Evolutionary conservation across 345 rosid genomes (phyloP).

Genomic region (Camelina sativa): DNA sequence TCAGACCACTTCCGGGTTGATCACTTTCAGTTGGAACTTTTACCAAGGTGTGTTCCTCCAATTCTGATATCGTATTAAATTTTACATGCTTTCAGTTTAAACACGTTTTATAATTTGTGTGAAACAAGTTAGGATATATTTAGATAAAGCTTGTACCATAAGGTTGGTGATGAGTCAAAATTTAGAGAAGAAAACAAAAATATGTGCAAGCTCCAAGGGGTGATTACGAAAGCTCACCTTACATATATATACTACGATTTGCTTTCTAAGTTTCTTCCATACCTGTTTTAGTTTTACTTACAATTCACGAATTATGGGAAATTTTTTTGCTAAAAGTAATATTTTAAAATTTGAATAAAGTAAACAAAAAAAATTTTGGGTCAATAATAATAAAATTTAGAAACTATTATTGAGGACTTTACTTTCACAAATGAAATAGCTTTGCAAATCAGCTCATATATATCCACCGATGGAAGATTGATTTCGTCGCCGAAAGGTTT

Average conservation of each 20-base stretch:
- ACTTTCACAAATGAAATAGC: background rate
- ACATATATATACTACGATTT: slow-evolving; percentile 18
- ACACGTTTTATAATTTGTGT: background rate
- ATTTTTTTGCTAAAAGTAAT: slow-evolving; percentile 10
- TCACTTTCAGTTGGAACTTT: too few relatives aligned
- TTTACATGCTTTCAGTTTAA: too few relatives aligned
- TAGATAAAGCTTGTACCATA: slow-evolving; percentile 6
- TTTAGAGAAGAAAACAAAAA: slow-evolving; percentile 18
- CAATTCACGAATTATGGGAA: slow-evolving; percentile 30
- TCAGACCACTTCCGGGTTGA: too few relatives aligned
- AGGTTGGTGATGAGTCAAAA: slow-evolving; percentile 40
- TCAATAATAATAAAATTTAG: too few relatives aligned
- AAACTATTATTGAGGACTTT: too few relatives aligned
- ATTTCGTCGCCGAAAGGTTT: background rate
- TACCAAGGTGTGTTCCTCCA: too few relatives aligned
- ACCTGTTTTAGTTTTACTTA: slow-evolving; percentile 28
- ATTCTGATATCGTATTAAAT: too few relatives aligned
- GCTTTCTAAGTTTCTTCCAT: slow-evolving; percentile 34
- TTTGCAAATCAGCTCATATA: background rate
- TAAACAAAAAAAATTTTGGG: too few relatives aligned
- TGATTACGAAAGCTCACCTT: slow-evolving; percentile 43
- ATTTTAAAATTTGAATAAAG: too few relatives aligned
- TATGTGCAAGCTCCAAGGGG: slow-evolving; percentile 9
- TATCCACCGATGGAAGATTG: background rate
- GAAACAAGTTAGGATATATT: background rate